Base-by-base conservation (phyloP, 2,329 filamentous ascomycete genomes). In the Exophiala bonariae region DNA sequence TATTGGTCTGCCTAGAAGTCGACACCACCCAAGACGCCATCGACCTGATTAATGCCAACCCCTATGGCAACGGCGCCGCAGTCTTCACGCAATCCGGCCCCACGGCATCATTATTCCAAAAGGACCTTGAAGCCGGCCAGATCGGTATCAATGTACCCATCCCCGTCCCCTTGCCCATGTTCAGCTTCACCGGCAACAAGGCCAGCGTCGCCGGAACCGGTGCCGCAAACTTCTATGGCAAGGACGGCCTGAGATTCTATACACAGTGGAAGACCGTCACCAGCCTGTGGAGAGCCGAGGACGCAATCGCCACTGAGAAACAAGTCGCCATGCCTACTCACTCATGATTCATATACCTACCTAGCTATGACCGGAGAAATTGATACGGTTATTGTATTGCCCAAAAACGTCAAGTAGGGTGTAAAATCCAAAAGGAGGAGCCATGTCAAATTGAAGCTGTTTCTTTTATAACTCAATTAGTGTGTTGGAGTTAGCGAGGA, bases 221-320 rank as follows among this genome's bases (percentile, higher is more conserved):
- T 52, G 87, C 88, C 30, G 95, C 82, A 73, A 95, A 90, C 13
- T 97, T 99, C 68, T 99, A 99, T 71, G 93, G 93, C 58, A 87
- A 88, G 70, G 89, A 90, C 1, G 93, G 92, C 18, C 72, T 99
- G 66, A 85, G 87, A 65, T 99, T 99, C 67, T 97, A 95, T 71
- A 99, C 93, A 3, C 93, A 97, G 74, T 81, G 87, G 65, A 97
- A 99, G 87, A 99, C 93, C 2, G 93, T 99, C 39, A 99, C 93
- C 43, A 86, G 89, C 58, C 73, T 95, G 66, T 99, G 93, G 93
- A 82, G 83, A 63, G 83, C 80, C 52, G 83, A 91, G 63, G 91
- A 96, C 72, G 91, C 89, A 1, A 80, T 93, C 39, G 85, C 83
- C 45, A 87, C 84, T 58, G 92, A 91, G 79, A 91, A 91, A 13